Conservation (phyloP, 352 stramenopile genomes). For the Saprolegnia diclina region DNA sequence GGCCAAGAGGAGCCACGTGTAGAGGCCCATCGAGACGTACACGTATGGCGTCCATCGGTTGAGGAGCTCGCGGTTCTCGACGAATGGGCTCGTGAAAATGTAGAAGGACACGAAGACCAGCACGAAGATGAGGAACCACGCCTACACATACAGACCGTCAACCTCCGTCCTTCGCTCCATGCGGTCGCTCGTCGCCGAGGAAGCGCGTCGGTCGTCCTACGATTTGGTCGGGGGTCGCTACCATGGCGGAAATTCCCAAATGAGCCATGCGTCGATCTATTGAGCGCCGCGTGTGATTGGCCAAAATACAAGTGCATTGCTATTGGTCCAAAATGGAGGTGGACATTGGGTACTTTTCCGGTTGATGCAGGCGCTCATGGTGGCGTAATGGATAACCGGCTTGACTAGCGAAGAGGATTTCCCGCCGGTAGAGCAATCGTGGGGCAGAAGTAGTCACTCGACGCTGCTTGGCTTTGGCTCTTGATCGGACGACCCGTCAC, state of each 20-base stretch:
- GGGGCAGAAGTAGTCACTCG: not conserved
- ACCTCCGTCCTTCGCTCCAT: constrained; percentile 5
- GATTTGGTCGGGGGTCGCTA: constrained; percentile 7
- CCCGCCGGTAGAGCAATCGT: not conserved
- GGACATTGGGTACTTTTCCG: not conserved
- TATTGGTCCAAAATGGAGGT: constrained; percentile 1
- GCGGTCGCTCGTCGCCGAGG: not conserved
- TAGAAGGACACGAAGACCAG: constrained; percentile 82
- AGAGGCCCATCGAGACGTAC: constrained; percentile 82
- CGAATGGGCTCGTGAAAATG: constrained; percentile 85
- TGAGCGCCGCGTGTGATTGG: constrained; percentile 4
- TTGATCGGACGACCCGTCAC: no score
- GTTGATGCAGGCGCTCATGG: not conserved
- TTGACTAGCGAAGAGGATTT: constrained; percentile 7
- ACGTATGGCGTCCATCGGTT: constrained; percentile 84
- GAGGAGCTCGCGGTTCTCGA: constrained; percentile 75
- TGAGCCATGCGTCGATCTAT: constrained; percentile 9
- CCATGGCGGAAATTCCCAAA: constrained; percentile 6
- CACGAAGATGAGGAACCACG: constrained; percentile 79
- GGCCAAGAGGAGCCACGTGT: constrained; percentile 75
- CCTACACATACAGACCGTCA: constrained; percentile 33
- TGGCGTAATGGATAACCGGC: constrained; percentile 11
- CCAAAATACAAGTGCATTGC: constrained; percentile 1
- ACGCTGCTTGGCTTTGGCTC: not conserved
- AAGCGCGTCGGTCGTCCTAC: not conserved